phyloP scores from a whole-genome alignment of 441 rosid species.

The Metrosideros polymorpha region DNA sequence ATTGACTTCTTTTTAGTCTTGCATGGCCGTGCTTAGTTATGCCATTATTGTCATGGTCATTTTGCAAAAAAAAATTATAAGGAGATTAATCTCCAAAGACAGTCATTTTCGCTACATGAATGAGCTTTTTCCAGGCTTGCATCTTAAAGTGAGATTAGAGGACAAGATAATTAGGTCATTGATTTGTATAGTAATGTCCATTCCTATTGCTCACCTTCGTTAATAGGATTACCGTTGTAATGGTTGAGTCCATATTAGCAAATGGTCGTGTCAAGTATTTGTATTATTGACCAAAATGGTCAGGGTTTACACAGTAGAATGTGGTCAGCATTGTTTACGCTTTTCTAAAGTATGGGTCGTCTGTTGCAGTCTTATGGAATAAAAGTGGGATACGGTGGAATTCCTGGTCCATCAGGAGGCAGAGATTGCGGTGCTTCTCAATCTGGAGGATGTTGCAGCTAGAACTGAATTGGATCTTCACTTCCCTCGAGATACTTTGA shows the following conservation, averaged over 20 bases:
- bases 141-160: background rate
- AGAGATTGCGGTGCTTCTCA: conserved; percentile 75
- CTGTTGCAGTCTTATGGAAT: conserved; percentile 74
- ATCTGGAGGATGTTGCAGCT: conserved; percentile 87
- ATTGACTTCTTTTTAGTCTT: background rate
- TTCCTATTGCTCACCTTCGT: background rate
- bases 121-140: background rate
- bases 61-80: background rate
- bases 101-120: background rate
- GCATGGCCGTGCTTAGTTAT: background rate
- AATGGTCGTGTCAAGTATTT: background rate
- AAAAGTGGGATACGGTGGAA: conserved; percentile 93
- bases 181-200: background rate
- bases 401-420: conserved; percentile 92
- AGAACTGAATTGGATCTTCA: background rate
- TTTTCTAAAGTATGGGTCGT: background rate
- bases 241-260: background rate
- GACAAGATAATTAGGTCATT: background rate
- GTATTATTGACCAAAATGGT: background rate
- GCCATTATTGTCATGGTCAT: background rate
- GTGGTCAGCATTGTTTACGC: conserved; percentile 5
- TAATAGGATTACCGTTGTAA: background rate
- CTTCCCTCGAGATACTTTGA: background rate
- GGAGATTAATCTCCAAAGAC: background rate
- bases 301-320: background rate